Conservation (phyloP, 805 yeast species). For the Danielia oregonensis region DNA sequence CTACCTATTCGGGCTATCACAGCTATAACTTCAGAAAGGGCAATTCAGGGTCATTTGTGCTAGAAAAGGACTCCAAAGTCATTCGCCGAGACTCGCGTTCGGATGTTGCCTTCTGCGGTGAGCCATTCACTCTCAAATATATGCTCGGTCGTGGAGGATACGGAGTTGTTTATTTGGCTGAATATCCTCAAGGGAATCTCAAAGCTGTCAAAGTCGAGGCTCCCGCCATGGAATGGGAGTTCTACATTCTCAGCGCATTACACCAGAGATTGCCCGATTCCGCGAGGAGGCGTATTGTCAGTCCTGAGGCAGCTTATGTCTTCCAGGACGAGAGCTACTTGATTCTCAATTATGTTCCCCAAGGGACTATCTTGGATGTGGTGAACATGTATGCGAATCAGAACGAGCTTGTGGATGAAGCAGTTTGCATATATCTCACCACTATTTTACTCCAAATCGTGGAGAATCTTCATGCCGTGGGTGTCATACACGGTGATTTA, state of each 20-base stretch:
- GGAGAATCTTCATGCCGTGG: slow-evolving; percentile 57
- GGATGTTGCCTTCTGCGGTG: slow-evolving; percentile 42
- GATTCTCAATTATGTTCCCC: slow-evolving; percentile 57
- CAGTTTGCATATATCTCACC: slow-evolving; percentile 57
- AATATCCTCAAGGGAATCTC: slow-evolving; percentile 48
- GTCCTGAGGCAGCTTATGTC: slow-evolving; percentile 48
- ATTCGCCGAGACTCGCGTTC: background rate
- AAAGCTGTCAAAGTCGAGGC: slow-evolving; percentile 72
- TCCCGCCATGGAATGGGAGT: slow-evolving; percentile 78
- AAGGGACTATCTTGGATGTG: slow-evolving; percentile 72
- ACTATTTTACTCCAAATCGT: slow-evolving; percentile 60
- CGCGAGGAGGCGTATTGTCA: slow-evolving; percentile 40
- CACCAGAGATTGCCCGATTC: slow-evolving; percentile 33
- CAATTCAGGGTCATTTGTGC: background rate
- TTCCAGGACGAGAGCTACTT: slow-evolving; percentile 69
- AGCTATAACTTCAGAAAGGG: background rate
- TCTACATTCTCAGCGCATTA: slow-evolving; percentile 61
- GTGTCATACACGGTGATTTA: slow-evolving; percentile 79
- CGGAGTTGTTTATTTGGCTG: slow-evolving; percentile 73
- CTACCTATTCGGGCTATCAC: background rate
- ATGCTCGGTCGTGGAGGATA: slow-evolving; percentile 79
- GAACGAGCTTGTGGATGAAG: slow-evolving; percentile 48
- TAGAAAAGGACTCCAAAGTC: background rate
- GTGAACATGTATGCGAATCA: slow-evolving; percentile 45
- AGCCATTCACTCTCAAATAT: slow-evolving; percentile 44